phyloP scores from a whole-genome alignment of 169 alveolate species.

The Eimeria sp. region DNA sequence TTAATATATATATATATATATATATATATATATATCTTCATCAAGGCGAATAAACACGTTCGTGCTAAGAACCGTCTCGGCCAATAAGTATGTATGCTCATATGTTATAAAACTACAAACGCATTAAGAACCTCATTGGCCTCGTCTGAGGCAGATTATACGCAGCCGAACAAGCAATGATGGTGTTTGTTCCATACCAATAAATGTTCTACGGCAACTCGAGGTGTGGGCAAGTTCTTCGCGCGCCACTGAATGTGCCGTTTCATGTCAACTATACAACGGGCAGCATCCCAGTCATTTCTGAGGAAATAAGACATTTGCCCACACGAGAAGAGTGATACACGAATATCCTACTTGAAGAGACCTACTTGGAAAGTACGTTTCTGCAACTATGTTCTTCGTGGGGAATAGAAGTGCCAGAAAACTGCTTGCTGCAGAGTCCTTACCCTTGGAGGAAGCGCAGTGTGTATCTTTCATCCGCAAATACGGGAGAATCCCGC shows the following conservation, averaged over 20 bases:
- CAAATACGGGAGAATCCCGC: slow-evolving; percentile 85
- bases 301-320: slow-evolving; percentile 55
- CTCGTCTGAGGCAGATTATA: not conserved
- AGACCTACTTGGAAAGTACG: not conserved
- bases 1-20: too few relatives aligned
- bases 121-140: not conserved
- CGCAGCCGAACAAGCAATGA: not conserved
- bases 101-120: not conserved
- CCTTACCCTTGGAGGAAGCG: slow-evolving; percentile 88
- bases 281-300: slow-evolving; percentile 86
- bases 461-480: slow-evolving; percentile 83
- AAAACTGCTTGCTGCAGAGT: not conserved
- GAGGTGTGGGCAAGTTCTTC: slow-evolving; percentile 76
- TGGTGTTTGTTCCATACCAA: slow-evolving; percentile 77
- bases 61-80: not conserved
- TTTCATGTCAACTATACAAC: slow-evolving; percentile 86
- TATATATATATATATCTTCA: not conserved
- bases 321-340: not conserved
- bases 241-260: slow-evolving; percentile 87
- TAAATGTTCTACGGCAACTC: slow-evolving; percentile 81
- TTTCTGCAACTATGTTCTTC: not conserved
- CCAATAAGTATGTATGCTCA: not conserved
- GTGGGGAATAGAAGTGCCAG: not conserved
- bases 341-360: too few relatives aligned
- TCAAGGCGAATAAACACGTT: not conserved